Evolutionary conservation across 331 rosid genomes (phyloP).

Genomic region (Spiraea crenata): DNA sequence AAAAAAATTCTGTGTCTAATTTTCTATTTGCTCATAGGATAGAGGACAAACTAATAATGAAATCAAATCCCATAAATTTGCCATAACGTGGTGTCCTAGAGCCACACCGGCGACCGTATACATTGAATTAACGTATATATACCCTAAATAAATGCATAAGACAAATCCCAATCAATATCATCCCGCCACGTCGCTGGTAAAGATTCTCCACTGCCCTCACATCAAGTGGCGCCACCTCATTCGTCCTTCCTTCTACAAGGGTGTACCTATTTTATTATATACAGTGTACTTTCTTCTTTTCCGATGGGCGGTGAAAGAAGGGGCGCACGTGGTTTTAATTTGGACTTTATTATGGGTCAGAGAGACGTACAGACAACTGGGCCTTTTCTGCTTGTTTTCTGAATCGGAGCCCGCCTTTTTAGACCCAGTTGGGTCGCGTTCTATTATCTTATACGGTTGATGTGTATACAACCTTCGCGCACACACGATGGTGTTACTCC

Average conservation of each 20-base stretch:
- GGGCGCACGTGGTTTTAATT: neutral
- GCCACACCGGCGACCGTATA: conserved; percentile 4
- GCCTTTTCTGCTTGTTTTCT: neutral
- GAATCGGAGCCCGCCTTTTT: neutral
- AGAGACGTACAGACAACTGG: neutral
- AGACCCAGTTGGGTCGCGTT: neutral
- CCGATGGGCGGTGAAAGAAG: conserved; percentile 4
- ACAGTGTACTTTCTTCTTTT: neutral
- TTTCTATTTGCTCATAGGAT: neutral
- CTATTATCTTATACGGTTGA: neutral
- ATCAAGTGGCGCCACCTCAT: neutral
- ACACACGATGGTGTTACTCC: neutral
- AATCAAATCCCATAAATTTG: neutral
- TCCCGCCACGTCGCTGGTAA: neutral
- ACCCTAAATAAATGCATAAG: neutral
- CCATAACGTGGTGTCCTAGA: neutral
- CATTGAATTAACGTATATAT: neutral
- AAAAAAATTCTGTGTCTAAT: neutral
- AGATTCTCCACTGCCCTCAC: neutral
- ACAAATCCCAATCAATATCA: conserved; percentile 2
- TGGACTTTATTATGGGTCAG: neutral
- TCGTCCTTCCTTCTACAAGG: neutral
- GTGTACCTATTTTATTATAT: neutral
- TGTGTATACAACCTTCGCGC: conserved; percentile 9
- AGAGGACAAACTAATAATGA: neutral